Evolutionary conservation across 805 yeast genomes (phyloP).

Genomic region (Pichia rugopelliculosa): DNA sequence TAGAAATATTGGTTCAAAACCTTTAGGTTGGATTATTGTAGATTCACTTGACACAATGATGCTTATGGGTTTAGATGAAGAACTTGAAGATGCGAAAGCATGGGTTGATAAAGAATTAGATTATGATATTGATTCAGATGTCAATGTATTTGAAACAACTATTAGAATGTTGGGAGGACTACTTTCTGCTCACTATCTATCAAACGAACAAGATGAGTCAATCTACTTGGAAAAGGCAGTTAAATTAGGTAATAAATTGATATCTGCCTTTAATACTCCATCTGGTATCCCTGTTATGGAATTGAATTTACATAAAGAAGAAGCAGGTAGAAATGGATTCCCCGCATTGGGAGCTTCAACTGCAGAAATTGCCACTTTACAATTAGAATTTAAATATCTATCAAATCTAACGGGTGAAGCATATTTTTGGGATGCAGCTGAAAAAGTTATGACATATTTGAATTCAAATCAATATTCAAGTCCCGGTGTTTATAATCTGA

Average conservation of each 20-base stretch:
- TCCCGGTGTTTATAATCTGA: conserved; percentile 1
- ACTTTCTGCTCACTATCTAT: conserved; percentile 70
- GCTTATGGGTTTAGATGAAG: conserved; percentile 64
- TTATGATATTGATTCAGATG: conserved; percentile 66
- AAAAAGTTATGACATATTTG: conserved; percentile 61
- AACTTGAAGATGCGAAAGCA: conserved; percentile 52
- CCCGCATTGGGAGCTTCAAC: conserved; percentile 77
- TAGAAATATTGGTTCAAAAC: conserved; percentile 69
- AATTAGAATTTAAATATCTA: conserved; percentile 79
- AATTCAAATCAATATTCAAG: conserved; percentile 52
- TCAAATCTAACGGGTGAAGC: conserved; percentile 73
- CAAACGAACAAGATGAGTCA: conserved; percentile 40
- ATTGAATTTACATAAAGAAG: conserved; percentile 60
- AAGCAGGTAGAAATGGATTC: conserved; percentile 48
- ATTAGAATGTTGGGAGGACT: conserved; percentile 91
- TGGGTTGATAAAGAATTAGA: conserved; percentile 70
- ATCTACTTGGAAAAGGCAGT: conserved; percentile 70
- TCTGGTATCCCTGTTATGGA: conserved; percentile 76
- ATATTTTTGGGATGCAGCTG: conserved; percentile 72
- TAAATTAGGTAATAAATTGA: conserved; percentile 65
- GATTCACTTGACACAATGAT: conserved; percentile 79
- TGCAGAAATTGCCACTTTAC: conserved; percentile 84
- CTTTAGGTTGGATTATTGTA: conserved; percentile 90
- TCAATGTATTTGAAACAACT: conserved; percentile 88
- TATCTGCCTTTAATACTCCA: conserved; percentile 59